A percentile compares a stretch with the other conserved stretches of the same genome.
These are phyloP conservation scores for Collybia sordida DNA, from an alignment of 768 basidiomycete species.

Conservation along the genomic window DNA sequence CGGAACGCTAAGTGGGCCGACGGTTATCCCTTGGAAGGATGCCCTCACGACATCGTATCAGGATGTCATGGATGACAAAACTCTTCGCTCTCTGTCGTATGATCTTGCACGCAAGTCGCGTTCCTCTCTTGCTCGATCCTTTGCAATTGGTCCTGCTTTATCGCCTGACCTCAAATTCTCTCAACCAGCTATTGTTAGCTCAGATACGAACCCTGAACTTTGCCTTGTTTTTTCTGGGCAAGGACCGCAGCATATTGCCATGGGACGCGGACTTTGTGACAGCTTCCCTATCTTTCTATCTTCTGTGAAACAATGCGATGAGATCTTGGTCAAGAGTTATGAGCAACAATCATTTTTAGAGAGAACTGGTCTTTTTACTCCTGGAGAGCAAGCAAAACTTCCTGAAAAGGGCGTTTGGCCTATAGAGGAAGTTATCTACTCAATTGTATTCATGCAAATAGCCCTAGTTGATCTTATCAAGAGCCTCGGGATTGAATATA, in stretches of 20 bases:
- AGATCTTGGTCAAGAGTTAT: not conserved
- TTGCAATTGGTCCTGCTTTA: not conserved
- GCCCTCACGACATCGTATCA: not conserved
- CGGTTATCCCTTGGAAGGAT: not conserved
- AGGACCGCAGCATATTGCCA: not conserved
- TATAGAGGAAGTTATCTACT: slow-evolving; percentile 7
- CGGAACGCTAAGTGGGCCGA: not conserved
- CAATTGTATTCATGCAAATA: slow-evolving; percentile 9
- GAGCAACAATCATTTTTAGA: not conserved
- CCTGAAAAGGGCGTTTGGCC: slow-evolving; percentile 1
- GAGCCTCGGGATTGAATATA: slow-evolving; percentile 6
- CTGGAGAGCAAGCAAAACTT: not conserved
- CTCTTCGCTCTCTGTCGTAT: not conserved
- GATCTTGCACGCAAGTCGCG: slow-evolving; percentile 1
- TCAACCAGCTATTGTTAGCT: not conserved
- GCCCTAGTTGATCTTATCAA: slow-evolving; percentile 8
- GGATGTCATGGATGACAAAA: not conserved
- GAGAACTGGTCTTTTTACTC: not conserved
- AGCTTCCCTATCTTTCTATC: not conserved
- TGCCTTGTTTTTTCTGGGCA: slow-evolving; percentile 3
- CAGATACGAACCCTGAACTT: not conserved
- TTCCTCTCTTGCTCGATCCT: not conserved
- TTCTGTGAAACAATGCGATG: not conserved
- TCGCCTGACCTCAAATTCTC: not conserved
- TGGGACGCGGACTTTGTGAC: not conserved